Evolutionary conservation across 2,329 filamentous ascomycete species (phyloP).

Genomic region (Malbranchea zuffiana): DNA sequence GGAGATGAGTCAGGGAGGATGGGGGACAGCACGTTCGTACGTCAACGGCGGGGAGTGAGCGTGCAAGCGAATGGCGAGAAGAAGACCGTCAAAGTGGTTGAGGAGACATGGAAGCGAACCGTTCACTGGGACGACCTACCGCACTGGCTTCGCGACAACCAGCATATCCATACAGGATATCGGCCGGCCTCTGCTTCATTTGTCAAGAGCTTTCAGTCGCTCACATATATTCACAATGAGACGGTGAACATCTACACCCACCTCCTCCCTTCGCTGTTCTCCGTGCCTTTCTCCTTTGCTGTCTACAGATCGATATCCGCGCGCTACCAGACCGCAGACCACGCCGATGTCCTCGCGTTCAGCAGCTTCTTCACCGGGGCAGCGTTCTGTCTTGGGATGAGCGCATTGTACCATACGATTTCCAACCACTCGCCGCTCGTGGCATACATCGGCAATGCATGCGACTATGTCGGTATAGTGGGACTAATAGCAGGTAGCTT

Average conservation of each 20-base stretch:
- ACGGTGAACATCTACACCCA: constrained; percentile 64
- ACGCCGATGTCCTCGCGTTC: constrained; percentile 60
- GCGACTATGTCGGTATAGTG: constrained; percentile 93
- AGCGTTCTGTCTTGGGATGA: constrained; percentile 64
- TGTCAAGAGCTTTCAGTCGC: constrained; percentile 44
- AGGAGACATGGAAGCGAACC: constrained; percentile 18
- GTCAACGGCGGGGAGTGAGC: constrained; percentile 10
- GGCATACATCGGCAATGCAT: constrained; percentile 73
- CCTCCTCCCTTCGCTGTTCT: constrained; percentile 54
- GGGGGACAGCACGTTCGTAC: constrained; percentile 4
- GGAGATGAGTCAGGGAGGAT: no score
- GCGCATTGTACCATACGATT: constrained; percentile 73
- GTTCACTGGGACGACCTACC: constrained; percentile 44
- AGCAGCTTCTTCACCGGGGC: constrained; percentile 69
- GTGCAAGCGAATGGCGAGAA: constrained; percentile 3
- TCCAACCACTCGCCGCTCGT: constrained; percentile 73
- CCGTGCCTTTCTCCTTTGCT: constrained; percentile 41
- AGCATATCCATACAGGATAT: constrained; percentile 57
- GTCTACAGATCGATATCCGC: constrained; percentile 51
- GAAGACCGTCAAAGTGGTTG: constrained; percentile 1
- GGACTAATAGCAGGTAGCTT: constrained; percentile 84
- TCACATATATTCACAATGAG: constrained; percentile 57
- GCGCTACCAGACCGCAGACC: constrained; percentile 53
- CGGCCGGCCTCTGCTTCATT: constrained; percentile 53
- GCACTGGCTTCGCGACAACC: constrained; percentile 53